These are phyloP conservation scores for Balansia obtecta DNA, from an alignment of 2,329 filamentous ascomycete genomes.

Conservation along the genomic window DNA sequence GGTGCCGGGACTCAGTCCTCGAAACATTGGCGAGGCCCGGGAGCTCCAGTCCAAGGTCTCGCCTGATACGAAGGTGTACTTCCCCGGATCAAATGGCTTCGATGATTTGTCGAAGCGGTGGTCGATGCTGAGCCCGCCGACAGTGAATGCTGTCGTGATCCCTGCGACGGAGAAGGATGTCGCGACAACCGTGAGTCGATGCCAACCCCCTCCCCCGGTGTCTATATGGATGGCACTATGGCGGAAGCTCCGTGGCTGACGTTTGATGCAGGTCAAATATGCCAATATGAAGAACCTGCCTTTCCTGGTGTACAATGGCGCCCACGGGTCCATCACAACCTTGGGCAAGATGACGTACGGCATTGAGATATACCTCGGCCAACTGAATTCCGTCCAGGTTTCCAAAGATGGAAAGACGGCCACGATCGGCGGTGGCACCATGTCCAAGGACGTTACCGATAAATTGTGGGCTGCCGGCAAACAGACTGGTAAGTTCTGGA, in stretches of 20 bases:
- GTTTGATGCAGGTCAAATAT: slow-evolving; percentile 1
- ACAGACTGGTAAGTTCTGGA: slow-evolving; percentile 24
- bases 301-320: slow-evolving; percentile 40
- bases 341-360: slow-evolving; percentile 35
- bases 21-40: slow-evolving; percentile 9
- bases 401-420: slow-evolving; percentile 29
- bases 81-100: slow-evolving; percentile 28
- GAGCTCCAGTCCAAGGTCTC: slow-evolving; percentile 23
- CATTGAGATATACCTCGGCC: slow-evolving; percentile 35
- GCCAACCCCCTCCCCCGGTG: too few species aligned
- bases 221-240: too few species aligned
- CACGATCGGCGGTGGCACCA: slow-evolving; percentile 35
- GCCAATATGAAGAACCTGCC: slow-evolving; percentile 29
- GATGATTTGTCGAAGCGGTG: slow-evolving; percentile 26
- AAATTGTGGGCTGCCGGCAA: slow-evolving; percentile 37
- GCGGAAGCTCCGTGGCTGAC: too few species aligned
- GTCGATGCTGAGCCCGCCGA: slow-evolving; percentile 31
- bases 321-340: slow-evolving; percentile 37
- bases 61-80: slow-evolving; percentile 26
- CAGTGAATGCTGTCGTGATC: slow-evolving; percentile 32
- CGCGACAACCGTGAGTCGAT: slow-evolving; percentile 25
- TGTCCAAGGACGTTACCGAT: slow-evolving; percentile 32
- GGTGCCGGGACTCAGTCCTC: slow-evolving; percentile 6
- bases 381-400: slow-evolving; percentile 30
- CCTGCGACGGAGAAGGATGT: slow-evolving; percentile 36